Conservation (phyloP, 768 basidiomycete species). For the Neoboletus magnificus region DNA sequence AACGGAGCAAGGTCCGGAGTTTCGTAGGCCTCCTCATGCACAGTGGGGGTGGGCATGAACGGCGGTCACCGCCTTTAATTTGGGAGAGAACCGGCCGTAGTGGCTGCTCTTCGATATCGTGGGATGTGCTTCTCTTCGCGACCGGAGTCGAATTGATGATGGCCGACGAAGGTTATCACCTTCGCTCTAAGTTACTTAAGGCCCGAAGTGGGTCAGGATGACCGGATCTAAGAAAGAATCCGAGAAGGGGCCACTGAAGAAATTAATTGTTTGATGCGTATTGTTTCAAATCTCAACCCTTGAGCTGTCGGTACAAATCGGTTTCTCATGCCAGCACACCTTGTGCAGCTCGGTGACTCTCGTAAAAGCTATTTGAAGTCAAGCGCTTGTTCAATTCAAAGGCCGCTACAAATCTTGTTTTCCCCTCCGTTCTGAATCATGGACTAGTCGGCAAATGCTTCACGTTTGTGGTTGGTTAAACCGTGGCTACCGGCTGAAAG, state of each 20-base stretch:
- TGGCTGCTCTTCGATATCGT: not conserved
- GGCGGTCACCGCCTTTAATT: not conserved
- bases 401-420: conserved; percentile 17
- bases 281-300: conserved; percentile 19
- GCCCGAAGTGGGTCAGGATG: not conserved
- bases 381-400: conserved; percentile 4
- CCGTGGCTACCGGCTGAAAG: conserved; percentile 23
- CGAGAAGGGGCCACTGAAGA: not conserved
- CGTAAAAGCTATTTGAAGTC: conserved; percentile 3
- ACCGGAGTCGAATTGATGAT: conserved; percentile 12
- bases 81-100: not conserved
- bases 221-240: conserved; percentile 19
- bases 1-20: not conserved
- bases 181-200: conserved; percentile 17
- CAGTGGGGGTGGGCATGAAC: not conserved
- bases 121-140: conserved; percentile 14
- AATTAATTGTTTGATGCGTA: not conserved
- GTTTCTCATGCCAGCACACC: conserved; percentile 19
- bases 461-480: conserved; percentile 10
- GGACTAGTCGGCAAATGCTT: not conserved
- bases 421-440: conserved; percentile 13
- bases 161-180: conserved; percentile 26
- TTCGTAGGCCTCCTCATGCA: not conserved
- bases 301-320: conserved; percentile 14
- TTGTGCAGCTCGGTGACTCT: not conserved